Percentiles rank a stretch among this genome's conserved stretches.
These are phyloP conservation scores for Haplosporangium sp. DNA, from an alignment of 371 early-diverging fungal species.

Conservation along the genomic window DNA sequence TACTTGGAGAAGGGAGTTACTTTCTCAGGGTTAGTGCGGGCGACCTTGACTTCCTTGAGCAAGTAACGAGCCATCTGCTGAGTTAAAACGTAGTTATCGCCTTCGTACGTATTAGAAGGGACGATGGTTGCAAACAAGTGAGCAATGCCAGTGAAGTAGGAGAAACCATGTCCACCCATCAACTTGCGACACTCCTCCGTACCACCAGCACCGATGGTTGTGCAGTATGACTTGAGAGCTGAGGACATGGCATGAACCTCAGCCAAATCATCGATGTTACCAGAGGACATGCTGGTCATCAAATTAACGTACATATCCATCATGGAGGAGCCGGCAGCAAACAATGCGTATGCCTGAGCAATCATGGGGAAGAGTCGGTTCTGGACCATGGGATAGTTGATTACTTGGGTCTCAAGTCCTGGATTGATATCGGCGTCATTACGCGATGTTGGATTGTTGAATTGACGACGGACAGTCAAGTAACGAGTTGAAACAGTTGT, in stretches of 20 bases:
- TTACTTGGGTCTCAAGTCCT: conserved; percentile 74
- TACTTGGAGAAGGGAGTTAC: conserved; percentile 61
- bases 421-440: conserved; percentile 47
- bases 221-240: conserved; percentile 84
- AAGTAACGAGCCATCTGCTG: conserved; percentile 82
- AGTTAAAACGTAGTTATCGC: conserved; percentile 83
- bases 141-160: conserved; percentile 80
- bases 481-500: conserved; percentile 63
- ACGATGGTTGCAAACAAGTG: conserved; percentile 73
- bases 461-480: conserved; percentile 64
- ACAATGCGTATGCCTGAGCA: conserved; percentile 79
- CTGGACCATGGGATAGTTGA: conserved; percentile 84
- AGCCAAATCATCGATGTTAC: conserved; percentile 69
- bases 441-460: conserved; percentile 60
- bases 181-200: conserved; percentile 80
- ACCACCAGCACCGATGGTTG: conserved; percentile 76
- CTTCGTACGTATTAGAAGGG: conserved; percentile 63
- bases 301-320: conserved; percentile 68
- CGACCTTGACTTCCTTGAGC: conserved; percentile 69
- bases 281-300: conserved; percentile 73
- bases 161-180: conserved; percentile 89
- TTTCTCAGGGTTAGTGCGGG: conserved; percentile 59
- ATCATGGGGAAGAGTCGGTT: conserved; percentile 79
- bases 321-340: conserved; percentile 77
- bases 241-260: conserved; percentile 87